Evolutionary conservation across 2,329 filamentous ascomycete species (phyloP).

Genomic region (Lasiodiplodia sp.): DNA sequence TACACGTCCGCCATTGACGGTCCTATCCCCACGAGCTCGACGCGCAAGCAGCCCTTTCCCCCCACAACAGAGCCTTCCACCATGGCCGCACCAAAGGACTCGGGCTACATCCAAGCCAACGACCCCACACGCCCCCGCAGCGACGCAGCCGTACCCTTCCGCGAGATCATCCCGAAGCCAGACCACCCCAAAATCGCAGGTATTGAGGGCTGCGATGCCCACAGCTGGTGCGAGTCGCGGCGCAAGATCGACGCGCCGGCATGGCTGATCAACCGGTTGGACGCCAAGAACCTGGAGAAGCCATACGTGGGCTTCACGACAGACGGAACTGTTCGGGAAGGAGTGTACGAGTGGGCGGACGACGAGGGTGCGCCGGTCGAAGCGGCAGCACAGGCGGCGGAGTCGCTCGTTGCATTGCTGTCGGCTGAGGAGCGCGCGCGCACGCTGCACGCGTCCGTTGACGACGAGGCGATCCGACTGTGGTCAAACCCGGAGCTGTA

Average conservation of each 20-base stretch:
- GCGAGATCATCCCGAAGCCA: conserved; percentile 31
- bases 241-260: conserved; percentile 55
- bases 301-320: conserved; percentile 75
- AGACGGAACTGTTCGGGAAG: conserved; percentile 59
- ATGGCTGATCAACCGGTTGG: conserved; percentile 61
- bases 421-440: conserved; percentile 1
- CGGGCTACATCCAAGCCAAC: conserved; percentile 29
- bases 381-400: conserved; percentile 4
- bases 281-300: conserved; percentile 58
- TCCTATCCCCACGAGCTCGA: not conserved
- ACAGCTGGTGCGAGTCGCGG: conserved; percentile 34
- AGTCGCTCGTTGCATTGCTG: conserved; percentile 12
- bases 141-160: conserved; percentile 31
- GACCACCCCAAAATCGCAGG: conserved; percentile 30
- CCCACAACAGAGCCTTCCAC: not conserved
- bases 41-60: not conserved
- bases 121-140: conserved; percentile 29
- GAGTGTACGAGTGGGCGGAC: conserved; percentile 33
- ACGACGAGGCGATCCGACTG: conserved; percentile 28
- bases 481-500: conserved; percentile 31
- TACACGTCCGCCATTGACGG: not conserved
- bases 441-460: conserved; percentile 2
- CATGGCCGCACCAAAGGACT: conserved; percentile 42
- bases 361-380: conserved; percentile 29
- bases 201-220: conserved; percentile 29